phyloP scores from a whole-genome alignment of 139 green algal species.

The Eudorina sp. region DNA sequence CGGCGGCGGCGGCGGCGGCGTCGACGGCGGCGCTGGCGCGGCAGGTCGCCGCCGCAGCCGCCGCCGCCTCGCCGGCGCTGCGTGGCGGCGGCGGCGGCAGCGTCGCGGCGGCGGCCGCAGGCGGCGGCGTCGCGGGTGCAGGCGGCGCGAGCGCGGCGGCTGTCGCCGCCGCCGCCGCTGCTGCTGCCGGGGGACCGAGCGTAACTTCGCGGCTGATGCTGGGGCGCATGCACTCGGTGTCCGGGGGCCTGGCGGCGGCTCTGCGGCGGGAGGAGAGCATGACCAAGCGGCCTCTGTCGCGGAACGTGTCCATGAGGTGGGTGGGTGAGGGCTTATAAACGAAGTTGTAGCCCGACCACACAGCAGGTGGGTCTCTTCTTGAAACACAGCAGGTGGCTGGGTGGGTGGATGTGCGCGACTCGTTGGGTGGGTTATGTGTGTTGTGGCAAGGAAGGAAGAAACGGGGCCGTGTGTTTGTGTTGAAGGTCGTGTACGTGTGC shows the following conservation, averaged over 20 bases:
- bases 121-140: background rate
- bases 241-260: constrained; percentile 11
- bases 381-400: no score
- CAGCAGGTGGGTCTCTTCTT: no score
- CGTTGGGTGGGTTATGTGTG: no score
- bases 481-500: no score
- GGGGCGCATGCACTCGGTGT: constrained; percentile 11
- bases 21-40: background rate
- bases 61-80: background rate
- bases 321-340: background rate
- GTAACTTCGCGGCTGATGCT: background rate
- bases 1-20: background rate
- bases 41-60: background rate
- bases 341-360: no score
- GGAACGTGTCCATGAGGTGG: background rate
- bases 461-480: no score
- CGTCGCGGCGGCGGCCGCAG: background rate
- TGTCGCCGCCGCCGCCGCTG: background rate
- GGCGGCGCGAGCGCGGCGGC: background rate
- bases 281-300: background rate
- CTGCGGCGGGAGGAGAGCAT: constrained; percentile 39
- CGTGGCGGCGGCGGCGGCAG: background rate
- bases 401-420: no score
- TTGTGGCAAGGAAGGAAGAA: no score
- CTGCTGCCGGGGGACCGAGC: background rate